Conservation (phyloP, 148 eudicot species). For the Arbutus unedo region DNA sequence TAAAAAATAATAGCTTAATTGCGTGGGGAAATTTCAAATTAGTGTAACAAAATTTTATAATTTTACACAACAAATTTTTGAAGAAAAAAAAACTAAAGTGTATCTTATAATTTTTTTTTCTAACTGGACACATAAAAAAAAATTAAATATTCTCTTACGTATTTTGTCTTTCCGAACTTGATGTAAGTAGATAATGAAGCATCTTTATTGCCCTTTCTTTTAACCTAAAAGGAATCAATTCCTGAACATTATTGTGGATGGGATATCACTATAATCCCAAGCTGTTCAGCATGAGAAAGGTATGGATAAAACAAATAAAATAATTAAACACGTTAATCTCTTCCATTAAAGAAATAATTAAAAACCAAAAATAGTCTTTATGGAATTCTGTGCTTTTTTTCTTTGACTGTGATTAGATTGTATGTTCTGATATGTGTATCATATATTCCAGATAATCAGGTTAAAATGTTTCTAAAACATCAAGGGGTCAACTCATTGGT, state of each 20-base stretch:
- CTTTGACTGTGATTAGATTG: constrained; percentile 3
- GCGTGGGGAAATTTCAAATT: too few relatives aligned
- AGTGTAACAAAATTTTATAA: too few relatives aligned
- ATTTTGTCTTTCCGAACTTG: too few relatives aligned
- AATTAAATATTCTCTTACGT: too few relatives aligned
- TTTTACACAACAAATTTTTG: too few relatives aligned
- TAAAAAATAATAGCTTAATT: too few relatives aligned
- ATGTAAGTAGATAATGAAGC: constrained; percentile 1
- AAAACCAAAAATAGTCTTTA: neutral
- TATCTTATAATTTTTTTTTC: too few relatives aligned
- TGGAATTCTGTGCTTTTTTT: constrained; percentile 7
- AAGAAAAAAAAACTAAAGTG: too few relatives aligned
- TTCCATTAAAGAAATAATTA: neutral
- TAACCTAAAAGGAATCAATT: neutral
- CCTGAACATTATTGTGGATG: neutral
- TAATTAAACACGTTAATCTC: neutral
- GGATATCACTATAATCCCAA: neutral
- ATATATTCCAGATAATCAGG: neutral
- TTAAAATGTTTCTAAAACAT: neutral
- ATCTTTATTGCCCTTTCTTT: neutral
- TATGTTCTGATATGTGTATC: neutral
- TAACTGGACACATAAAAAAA: too few relatives aligned
- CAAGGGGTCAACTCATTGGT: constrained; percentile 14
- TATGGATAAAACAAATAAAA: neutral
- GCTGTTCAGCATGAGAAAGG: neutral